Conservation (phyloP, 2,329 filamentous ascomycete genomes). For the Aspergillus udagawae region DNA sequence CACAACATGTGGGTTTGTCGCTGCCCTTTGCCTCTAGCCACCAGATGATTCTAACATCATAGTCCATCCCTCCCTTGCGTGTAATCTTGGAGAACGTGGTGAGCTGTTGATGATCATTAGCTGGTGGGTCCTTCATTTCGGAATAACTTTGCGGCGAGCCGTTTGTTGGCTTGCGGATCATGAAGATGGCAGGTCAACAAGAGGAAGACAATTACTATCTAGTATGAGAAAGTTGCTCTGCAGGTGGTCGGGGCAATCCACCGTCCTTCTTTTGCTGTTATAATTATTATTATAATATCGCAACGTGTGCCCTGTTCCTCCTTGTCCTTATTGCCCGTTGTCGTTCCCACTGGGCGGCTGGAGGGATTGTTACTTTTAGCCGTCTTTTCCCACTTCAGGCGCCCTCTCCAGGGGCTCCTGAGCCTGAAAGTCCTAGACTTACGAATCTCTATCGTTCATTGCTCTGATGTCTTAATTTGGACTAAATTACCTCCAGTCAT, state of each 20-base stretch:
- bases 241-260: not conserved
- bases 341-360: not conserved
- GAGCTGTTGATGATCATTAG: conserved; percentile 6
- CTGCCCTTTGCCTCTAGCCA: not conserved
- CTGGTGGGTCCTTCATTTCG: conserved; percentile 24
- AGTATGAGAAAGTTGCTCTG: no score
- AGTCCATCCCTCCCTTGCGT: conserved; percentile 1
- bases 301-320: conserved; percentile 1
- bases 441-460: not conserved
- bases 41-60: not conserved
- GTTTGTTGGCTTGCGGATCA: conserved; percentile 15
- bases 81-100: conserved; percentile 3
- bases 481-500: not conserved
- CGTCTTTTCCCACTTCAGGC: not conserved
- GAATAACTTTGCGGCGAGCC: conserved; percentile 24
- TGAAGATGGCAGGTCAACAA: not conserved
- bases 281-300: not conserved
- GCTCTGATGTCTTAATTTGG: not conserved
- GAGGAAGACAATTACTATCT: no score
- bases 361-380: not conserved
- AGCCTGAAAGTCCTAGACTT: not conserved
- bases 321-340: conserved; percentile 1
- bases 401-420: conserved; percentile 3
- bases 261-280: not conserved
- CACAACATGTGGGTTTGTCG: not conserved